Conservation (phyloP, 116 monocot genomes). For the Papilionanthe hybrid region DNA sequence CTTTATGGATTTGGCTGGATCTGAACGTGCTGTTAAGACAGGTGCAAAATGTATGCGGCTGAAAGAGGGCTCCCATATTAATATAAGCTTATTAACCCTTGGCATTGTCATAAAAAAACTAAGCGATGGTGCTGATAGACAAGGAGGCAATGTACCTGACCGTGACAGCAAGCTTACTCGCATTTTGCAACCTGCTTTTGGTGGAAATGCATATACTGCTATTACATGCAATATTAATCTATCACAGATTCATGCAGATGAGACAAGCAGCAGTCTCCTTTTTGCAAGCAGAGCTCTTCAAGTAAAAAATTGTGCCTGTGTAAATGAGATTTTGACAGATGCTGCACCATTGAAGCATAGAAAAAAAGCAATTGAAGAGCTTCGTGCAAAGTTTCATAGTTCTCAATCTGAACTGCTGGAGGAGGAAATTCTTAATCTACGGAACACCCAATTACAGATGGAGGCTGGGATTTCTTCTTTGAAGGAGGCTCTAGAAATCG, state of each 20-base stretch:
- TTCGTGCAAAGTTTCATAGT: conserved; percentile 80
- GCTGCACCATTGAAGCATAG: conserved; percentile 86
- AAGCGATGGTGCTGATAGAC: conserved; percentile 86
- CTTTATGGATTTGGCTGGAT: conserved; percentile 96
- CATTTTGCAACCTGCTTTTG: conserved; percentile 89
- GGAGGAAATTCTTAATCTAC: conserved; percentile 76
- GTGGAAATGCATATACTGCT: conserved; percentile 95
- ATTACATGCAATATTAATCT: conserved; percentile 96
- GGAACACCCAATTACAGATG: conserved; percentile 89
- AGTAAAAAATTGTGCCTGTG: conserved; percentile 79
- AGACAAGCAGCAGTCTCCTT: conserved; percentile 90
- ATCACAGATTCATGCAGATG: conserved; percentile 90
- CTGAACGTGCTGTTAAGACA: conserved; percentile 91
- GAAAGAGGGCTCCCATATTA: conserved; percentile 97
- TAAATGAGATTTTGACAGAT: conserved; percentile 99
- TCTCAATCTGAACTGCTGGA: conserved; percentile 94
- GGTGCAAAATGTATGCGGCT: conserved; percentile 89
- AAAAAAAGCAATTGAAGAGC: conserved; percentile 90
- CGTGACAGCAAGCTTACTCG: conserved; percentile 96
- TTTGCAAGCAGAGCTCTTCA: conserved; percentile 90
- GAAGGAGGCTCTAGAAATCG: conserved; percentile 38
- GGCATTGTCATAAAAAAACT: conserved; percentile 96
- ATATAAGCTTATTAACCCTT: conserved; percentile 89
- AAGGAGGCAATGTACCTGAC: conserved; percentile 96
- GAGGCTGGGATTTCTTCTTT: conserved; percentile 59